Conservation (phyloP, 2,329 filamentous ascomycete genomes). For the Diaporthe sp. region DNA sequence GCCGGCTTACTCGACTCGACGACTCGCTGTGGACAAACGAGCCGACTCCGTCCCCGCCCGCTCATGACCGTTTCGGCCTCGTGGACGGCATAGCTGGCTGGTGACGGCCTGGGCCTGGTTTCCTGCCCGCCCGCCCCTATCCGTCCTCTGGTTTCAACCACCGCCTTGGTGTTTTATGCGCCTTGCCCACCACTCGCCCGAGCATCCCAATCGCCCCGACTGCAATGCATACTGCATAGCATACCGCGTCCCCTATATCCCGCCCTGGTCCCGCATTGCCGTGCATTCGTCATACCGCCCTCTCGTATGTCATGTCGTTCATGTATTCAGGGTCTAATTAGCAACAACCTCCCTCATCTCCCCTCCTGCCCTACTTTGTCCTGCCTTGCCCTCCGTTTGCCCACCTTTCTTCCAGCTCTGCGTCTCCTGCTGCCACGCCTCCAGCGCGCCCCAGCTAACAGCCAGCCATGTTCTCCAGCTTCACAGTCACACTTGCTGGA, state of each 20-base stretch:
- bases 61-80: slow-evolving; percentile 36
- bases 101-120: slow-evolving; percentile 32
- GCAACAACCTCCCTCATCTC: background rate
- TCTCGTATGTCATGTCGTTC: slow-evolving; percentile 27
- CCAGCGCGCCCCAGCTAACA: slow-evolving; percentile 35
- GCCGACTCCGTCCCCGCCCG: background rate
- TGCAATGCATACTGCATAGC: slow-evolving; percentile 22
- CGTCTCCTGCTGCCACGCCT: background rate
- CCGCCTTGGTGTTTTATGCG: slow-evolving; percentile 27
- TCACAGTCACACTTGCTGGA: slow-evolving; percentile 44
- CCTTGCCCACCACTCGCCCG: background rate
- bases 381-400: background rate
- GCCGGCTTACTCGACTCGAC: slow-evolving; percentile 30
- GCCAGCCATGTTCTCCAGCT: slow-evolving; percentile 48
- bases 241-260: slow-evolving; percentile 23
- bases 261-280: slow-evolving; percentile 16
- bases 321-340: slow-evolving; percentile 1
- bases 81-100: slow-evolving; percentile 35
- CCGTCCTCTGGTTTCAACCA: slow-evolving; percentile 26
- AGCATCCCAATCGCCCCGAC: background rate
- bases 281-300: slow-evolving; percentile 30
- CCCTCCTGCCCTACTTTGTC: background rate
- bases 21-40: slow-evolving; percentile 22
- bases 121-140: slow-evolving; percentile 23
- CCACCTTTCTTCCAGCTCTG: slow-evolving; percentile 33